Conservation (phyloP, 768 basidiomycete genomes). For the Brasilioporus rufonigricans region DNA sequence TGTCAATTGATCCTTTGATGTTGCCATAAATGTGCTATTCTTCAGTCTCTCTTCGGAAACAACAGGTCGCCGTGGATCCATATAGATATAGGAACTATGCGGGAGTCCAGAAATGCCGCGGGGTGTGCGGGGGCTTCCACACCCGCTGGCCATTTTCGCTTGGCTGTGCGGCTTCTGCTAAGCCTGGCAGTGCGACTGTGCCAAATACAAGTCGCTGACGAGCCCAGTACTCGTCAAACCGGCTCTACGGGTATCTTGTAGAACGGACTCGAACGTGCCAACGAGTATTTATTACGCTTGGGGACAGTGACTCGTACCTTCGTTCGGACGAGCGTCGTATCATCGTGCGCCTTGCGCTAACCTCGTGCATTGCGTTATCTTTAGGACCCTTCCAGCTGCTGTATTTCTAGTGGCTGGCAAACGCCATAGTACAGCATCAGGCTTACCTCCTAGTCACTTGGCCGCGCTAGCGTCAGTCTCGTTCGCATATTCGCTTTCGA, state of each 20-base stretch:
- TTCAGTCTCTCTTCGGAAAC: neutral
- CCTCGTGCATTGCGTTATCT: neutral
- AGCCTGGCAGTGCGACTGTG: neutral
- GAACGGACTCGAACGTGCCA: constrained; percentile 3
- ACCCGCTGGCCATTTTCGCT: constrained; percentile 3
- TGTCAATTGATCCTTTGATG: neutral
- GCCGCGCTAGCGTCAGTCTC: constrained; percentile 1
- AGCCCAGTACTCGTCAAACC: constrained; percentile 1
- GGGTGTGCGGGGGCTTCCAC: constrained; percentile 19
- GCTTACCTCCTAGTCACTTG: too few relatives aligned
- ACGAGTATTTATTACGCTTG: constrained; percentile 11
- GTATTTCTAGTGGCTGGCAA: neutral
- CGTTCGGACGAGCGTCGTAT: neutral
- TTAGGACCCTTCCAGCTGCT: neutral
- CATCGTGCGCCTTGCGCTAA: neutral
- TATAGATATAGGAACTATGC: neutral
- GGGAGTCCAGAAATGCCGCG: neutral
- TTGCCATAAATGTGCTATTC: neutral
- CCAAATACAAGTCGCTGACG: neutral
- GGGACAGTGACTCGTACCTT: neutral
- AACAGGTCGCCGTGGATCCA: neutral
- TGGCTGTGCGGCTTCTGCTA: constrained; percentile 14
- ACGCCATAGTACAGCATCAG: neutral
- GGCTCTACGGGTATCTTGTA: constrained; percentile 21
- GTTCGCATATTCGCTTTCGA: neutral